Evolutionary conservation across 176 grass and related monocot species (phyloP), one percentile per base, ranked within the genome.

Genomic region (Aegilops sharonensis): DNA sequence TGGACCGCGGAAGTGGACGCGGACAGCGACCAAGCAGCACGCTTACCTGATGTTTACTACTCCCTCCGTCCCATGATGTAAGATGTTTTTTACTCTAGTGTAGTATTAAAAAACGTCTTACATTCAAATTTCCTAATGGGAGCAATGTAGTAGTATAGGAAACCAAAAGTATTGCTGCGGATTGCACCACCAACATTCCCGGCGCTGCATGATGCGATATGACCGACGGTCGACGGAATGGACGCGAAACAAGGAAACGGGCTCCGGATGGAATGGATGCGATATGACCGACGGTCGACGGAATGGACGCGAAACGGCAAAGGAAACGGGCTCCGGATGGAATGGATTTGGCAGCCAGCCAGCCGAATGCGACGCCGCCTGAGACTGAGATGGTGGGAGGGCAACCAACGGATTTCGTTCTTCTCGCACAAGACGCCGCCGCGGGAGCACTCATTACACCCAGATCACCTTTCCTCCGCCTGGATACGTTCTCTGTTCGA

Each of bases 1-100:
- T 86, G 79, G 86, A 20, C 80, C 47, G 47, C 2, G 9, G 18
- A 12, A 25, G 11, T n/a, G 45, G 59, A 39, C 37, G 15, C 37
- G 4, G 89, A 78, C 64, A 79, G 2, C 14, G 43, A 73, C 24
- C 9, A 31, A 52, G 32, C 23, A 74, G 66, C 89, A 90, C 83
- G 78, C 84, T 42, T 59, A 1, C 48, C 31, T 11, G 43, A 68
- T 56, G 50, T 36, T 78, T 11, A 57, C 42, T 43, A 11, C n/a
- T n/a, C n/a, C n/a, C n/a, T n/a, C n/a, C n/a, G n/a, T n/a, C n/a
- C n/a, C n/a, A n/a, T n/a, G n/a, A 25, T 25, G 25, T 25, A 25
- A 25, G 25, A 25, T 25, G 25, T 25, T 25, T 25, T 25, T n/a
- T n/a, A n/a, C n/a, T n/a, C n/a, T n/a, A n/a, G n/a, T n/a, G n/a